Evolutionary conservation across 176 grass and related monocot genomes (phyloP), one percentile per base, ranked within the genome.

Genomic region (Triticum aestivum): DNA sequence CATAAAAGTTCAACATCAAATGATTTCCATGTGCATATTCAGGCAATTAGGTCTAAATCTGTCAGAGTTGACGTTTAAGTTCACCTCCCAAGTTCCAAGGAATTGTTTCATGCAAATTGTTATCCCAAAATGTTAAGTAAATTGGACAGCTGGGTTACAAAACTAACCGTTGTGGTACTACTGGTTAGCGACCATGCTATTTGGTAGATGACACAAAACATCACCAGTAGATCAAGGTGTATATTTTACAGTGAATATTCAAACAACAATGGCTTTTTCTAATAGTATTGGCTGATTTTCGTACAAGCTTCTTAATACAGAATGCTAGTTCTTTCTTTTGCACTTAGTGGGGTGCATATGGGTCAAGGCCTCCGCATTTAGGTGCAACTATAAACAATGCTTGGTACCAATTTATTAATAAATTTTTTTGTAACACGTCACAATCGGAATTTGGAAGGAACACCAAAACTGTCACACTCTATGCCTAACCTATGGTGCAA

Each of bases 81-180:
- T 67, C 20, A 11, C 58, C 47, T 87, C 65, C 54, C 54, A 58
- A 58, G 54, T 58, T 58, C 54, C 24, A 13, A 66, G 18, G 24
- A 20, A 84, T n/a, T 20, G 68, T 15, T 84, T n/a, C 10, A 89
- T 61, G 42, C 68, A 85, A 85, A 87, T 80, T 23, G 42, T 80
- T 64, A 88, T 29, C 65, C 13, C 35, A 4, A 35, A 35, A 35
- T 35, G 20, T 27, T 23, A 35, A 11, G 18, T 33, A 24, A 56
- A 52, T 9, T 82, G 3, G 32, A 67, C 30, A 82, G 4, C 6
- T 37, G 11, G 20, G 80, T 17, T 37, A 39, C 32, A 6, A 34
- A 68, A 71, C 11, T 56, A 58, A 30, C 24, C 32, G 9, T 58
- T 24, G 21, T 49, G 29, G 8, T n/a, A 27, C 21, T 65, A 74